Conservation (phyloP, 2,329 filamentous ascomycete species). For the Kalmusia sp. region DNA sequence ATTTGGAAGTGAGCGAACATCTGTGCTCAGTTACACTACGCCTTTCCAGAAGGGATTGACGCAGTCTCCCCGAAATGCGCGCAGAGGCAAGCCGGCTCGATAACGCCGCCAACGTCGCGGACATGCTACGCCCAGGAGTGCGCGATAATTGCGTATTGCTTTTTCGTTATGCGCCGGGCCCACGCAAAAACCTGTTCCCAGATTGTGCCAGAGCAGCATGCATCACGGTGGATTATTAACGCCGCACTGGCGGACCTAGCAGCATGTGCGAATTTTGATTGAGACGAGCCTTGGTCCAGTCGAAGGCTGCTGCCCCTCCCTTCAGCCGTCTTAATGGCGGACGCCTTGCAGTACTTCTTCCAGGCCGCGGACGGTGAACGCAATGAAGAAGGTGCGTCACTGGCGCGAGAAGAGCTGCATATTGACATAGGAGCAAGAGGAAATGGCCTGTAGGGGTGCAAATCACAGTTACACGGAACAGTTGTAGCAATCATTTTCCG, state of each 20-base stretch:
- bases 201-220: conserved; percentile 18
- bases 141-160: conserved; percentile 17
- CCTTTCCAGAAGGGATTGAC: conserved; percentile 38
- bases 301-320: conserved; percentile 26
- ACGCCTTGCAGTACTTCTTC: conserved; percentile 18
- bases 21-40: conserved; percentile 30
- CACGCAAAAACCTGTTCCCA: conserved; percentile 18
- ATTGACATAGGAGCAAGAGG: conserved; percentile 25
- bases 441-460: conserved; percentile 20
- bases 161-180: conserved; percentile 14
- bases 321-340: conserved; percentile 27
- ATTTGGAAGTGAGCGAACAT: conserved; percentile 28
- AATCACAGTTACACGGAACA: conserved; percentile 29
- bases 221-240: conserved; percentile 24
- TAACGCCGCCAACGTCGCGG: conserved; percentile 24
- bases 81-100: conserved; percentile 29
- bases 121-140: conserved; percentile 8
- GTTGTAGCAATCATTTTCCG: conserved; percentile 21
- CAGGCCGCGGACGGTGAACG: conserved; percentile 20
- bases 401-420: conserved; percentile 20
- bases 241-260: conserved; percentile 10
- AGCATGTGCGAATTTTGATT: conserved; percentile 37
- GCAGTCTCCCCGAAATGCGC: conserved; percentile 20
- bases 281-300: conserved; percentile 22
- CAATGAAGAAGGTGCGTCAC: conserved; percentile 20